Conservation (phyloP, 371 early-diverging fungal genomes). For the Syncephalastrum monosporum region DNA sequence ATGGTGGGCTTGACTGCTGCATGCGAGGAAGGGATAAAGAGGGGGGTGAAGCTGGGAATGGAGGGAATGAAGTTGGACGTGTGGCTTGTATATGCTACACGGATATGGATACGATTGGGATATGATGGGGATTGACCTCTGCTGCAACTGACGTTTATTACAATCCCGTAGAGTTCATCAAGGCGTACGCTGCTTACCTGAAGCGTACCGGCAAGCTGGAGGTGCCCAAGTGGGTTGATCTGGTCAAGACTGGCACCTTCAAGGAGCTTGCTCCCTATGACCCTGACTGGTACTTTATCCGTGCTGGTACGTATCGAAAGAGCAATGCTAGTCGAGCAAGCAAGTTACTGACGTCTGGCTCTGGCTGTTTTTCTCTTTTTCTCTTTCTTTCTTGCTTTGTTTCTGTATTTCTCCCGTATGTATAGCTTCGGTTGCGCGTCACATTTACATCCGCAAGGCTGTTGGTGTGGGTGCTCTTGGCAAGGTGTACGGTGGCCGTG, state of each 20-base stretch:
- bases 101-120: too few species aligned
- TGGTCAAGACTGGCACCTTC: conserved; percentile 96
- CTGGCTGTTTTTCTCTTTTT: too few species aligned
- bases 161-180: conserved; percentile 71
- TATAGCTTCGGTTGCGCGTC: conserved; percentile 93
- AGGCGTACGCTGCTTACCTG: conserved; percentile 97
- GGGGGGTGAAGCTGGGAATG: too few species aligned
- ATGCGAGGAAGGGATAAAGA: too few species aligned
- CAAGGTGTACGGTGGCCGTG: conserved; percentile 90
- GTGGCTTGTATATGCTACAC: too few species aligned
- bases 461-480: conserved; percentile 95
- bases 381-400: too few species aligned
- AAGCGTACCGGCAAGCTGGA: conserved; percentile 98
- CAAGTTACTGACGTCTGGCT: too few species aligned
- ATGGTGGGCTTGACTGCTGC: too few species aligned
- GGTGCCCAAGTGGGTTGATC: conserved; percentile 97
- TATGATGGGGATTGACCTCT: too few species aligned
- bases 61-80: too few species aligned
- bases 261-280: conserved; percentile 98
- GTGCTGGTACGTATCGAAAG: conserved; percentile 70
- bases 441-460: conserved; percentile 94
- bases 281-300: conserved; percentile 98
- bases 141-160: too few species aligned
- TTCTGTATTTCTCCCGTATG: not conserved
- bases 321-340: too few species aligned